Percentiles rank a stretch among this genome's conserved stretches.
Conservation (phyloP, 257 asterid species). For the Ophiorrhiza pumila region DNA sequence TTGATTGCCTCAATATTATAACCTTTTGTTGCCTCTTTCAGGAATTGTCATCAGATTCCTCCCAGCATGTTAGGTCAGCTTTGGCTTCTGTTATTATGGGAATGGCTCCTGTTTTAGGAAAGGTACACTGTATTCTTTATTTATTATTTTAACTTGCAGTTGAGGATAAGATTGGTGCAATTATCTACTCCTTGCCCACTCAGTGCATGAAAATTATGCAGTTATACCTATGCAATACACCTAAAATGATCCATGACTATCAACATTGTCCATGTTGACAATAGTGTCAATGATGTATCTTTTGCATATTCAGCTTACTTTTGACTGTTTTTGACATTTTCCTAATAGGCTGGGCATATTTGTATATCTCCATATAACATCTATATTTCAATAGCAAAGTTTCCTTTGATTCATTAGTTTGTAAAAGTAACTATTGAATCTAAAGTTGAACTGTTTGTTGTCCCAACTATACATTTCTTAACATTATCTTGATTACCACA, state of each 20-base stretch:
- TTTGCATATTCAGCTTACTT: neutral
- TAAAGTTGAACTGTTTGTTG: neutral
- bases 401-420: neutral
- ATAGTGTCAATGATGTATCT: neutral
- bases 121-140: constrained; percentile 37
- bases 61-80: constrained; percentile 92
- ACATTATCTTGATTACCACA: neutral
- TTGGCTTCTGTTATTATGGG: constrained; percentile 97
- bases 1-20: constrained; percentile 15
- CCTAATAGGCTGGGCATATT: neutral
- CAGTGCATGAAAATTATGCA: neutral
- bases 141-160: neutral
- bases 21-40: constrained; percentile 26
- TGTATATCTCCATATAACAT: too few relatives aligned
- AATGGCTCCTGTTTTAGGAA: constrained; percentile 91
- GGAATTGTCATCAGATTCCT: constrained; percentile 92
- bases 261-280: neutral
- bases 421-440: neutral
- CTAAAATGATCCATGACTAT: neutral
- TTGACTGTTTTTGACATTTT: neutral
- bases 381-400: neutral
- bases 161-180: neutral
- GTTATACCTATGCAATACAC: neutral
- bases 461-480: neutral
- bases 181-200: neutral